Evolutionary conservation across 2,329 filamentous ascomycete genomes (phyloP).

Genomic region (Claviceps purpurea): DNA sequence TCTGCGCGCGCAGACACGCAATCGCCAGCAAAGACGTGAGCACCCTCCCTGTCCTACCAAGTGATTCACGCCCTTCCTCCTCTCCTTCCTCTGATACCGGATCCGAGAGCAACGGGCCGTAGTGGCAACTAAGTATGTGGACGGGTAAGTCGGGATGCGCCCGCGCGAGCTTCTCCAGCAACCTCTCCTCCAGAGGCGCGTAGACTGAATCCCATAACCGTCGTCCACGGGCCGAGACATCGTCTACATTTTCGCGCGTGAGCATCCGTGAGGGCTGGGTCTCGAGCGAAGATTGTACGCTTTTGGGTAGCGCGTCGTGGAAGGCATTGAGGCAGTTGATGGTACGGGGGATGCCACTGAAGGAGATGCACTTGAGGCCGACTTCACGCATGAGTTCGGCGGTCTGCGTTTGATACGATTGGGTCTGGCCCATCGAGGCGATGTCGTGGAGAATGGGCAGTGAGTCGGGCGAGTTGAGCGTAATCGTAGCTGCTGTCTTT

Average conservation of each 20-base stretch:
- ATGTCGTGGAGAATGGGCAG: slow-evolving; percentile 48
- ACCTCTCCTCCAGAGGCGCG: slow-evolving; percentile 57
- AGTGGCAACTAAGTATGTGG: slow-evolving; percentile 63
- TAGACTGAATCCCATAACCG: slow-evolving; percentile 67
- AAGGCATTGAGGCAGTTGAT: slow-evolving; percentile 74
- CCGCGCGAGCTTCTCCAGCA: slow-evolving; percentile 55
- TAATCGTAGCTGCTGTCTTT: slow-evolving; percentile 69
- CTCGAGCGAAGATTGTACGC: slow-evolving; percentile 39
- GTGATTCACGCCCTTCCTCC: slow-evolving; percentile 18
- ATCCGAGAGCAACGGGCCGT: slow-evolving; percentile 60
- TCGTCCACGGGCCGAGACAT: slow-evolving; percentile 44
- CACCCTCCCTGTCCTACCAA: slow-evolving; percentile 48
- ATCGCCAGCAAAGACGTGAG: slow-evolving; percentile 63
- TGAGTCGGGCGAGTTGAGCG: slow-evolving; percentile 72
- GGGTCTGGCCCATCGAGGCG: slow-evolving; percentile 19
- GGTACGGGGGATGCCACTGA: slow-evolving; percentile 70
- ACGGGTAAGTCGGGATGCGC: slow-evolving; percentile 73
- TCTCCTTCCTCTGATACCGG: slow-evolving; percentile 26
- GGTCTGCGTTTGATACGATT: slow-evolving; percentile 24
- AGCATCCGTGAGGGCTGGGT: slow-evolving; percentile 42
- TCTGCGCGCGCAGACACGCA: slow-evolving; percentile 63
- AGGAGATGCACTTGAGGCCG: slow-evolving; percentile 64
- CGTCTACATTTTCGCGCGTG: slow-evolving; percentile 37
- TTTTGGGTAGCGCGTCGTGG: slow-evolving; percentile 44
- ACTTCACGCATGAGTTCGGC: slow-evolving; percentile 65